Base-by-base conservation (phyloP, 73 alveolate species). In the Paramecium tetraurelia region DNA sequence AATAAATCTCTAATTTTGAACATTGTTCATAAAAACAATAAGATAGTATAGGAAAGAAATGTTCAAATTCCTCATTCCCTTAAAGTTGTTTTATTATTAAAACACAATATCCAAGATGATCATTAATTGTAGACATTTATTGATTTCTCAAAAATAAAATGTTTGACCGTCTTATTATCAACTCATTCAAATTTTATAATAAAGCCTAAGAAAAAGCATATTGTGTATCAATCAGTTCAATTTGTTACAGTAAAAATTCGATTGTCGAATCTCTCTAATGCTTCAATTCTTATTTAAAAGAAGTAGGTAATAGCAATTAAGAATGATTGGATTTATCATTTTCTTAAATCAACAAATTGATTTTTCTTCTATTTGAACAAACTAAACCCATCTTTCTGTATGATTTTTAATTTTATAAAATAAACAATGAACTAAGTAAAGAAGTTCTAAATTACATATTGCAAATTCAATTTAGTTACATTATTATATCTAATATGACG, bases 181-280 rank as follows among this genome's bases (percentile, higher is more conserved):
- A 31, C 10, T 63, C 46, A 63, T 63, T 63, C 84, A 63, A 63
- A 33, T 63, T 33, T 63, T 27, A 31, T 27, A 63, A 33, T 63
- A 63, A 63, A 10, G 20, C 84, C 48, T 21, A 16, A 31, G 84
- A 63, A 33, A 63, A 63, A 33, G 84, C 41, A 33, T 63, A 24
- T 63, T 63, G 84, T 31, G 84, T 63, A 63, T 63, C 84, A 63
- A 63, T 63, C 84, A 63, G 31, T 27, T 63, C 84, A 63, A 63
- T 63, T 31, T 31, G 53, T 33, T 63, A 27, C 2, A 63, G 46
- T 33, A 27, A 63, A 63, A 31, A 31, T 27, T 63, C 50, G 0
- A 63, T 24, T 2, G 16, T 27, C 7, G 84, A 33, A 12, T 63
- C 84, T 11, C 20, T 31, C 12, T 63, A 33, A 27, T 63, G 16